phyloP scores from a whole-genome alignment of 768 basidiomycete genomes.

The Polyporus arcularius region DNA sequence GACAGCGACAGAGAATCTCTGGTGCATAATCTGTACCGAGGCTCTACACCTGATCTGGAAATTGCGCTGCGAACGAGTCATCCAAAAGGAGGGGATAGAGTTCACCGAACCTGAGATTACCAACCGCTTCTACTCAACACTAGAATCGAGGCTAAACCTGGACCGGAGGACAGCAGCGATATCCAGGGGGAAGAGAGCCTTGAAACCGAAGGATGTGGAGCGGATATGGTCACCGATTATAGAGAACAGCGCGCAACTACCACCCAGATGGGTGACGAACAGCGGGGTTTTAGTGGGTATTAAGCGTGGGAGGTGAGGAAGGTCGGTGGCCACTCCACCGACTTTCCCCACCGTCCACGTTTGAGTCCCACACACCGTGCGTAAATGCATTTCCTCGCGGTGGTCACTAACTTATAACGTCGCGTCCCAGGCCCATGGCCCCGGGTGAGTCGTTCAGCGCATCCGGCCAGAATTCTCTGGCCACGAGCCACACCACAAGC shows the following conservation, averaged over 20 bases:
- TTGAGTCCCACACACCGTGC: slow-evolving; percentile 12
- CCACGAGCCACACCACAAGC: neutral
- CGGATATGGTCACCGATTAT: neutral
- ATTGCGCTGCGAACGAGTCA: slow-evolving; percentile 5
- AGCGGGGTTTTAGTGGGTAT: slow-evolving; percentile 12
- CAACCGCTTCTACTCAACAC: too few species aligned
- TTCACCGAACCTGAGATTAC: neutral
- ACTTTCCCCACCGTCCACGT: neutral
- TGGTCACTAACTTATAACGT: neutral
- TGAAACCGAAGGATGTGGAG: too few species aligned
- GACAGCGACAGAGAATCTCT: neutral
- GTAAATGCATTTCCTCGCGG: slow-evolving; percentile 12
- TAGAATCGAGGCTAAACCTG: too few species aligned
- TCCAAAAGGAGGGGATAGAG: neutral
- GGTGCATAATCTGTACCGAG: neutral
- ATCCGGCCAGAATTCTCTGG: neutral
- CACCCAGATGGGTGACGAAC: neutral
- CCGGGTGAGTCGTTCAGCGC: neutral
- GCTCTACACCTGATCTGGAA: slow-evolving; percentile 8
- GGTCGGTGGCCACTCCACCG: neutral
- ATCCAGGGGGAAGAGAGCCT: too few species aligned
- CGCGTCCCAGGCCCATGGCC: too few species aligned
- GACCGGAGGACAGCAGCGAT: too few species aligned
- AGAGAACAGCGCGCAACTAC: neutral
- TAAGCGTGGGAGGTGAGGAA: neutral